Conservation (phyloP, 495 filamentous ascomycete species). For the Daldinia grandis region DNA sequence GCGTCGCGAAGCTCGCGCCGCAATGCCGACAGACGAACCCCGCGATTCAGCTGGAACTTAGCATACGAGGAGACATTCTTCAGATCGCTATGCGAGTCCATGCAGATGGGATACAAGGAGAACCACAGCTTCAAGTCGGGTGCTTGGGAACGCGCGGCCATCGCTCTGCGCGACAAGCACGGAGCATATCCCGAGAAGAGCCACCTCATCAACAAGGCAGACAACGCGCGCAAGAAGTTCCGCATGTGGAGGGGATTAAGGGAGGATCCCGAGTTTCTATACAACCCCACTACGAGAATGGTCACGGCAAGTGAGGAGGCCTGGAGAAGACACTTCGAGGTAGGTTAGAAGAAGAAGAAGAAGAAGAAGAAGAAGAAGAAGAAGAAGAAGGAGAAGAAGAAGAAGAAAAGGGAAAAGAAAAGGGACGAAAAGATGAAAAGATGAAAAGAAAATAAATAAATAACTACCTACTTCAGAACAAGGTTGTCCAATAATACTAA, state of each 20-base stretch:
- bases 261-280: slow-evolving; percentile 59
- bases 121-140: slow-evolving; percentile 62
- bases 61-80: slow-evolving; percentile 61
- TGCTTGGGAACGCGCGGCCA: slow-evolving; percentile 60
- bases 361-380: too few relatives aligned
- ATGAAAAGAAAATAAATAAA: not conserved
- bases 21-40: slow-evolving; percentile 54
- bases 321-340: slow-evolving; percentile 58
- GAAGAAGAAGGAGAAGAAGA: too few relatives aligned
- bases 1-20: slow-evolving; percentile 41
- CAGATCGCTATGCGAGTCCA: slow-evolving; percentile 59
- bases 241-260: slow-evolving; percentile 61
- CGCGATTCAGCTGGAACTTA: slow-evolving; percentile 61
- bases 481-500: not conserved
- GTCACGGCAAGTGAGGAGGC: slow-evolving; percentile 59
- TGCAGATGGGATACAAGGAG: slow-evolving; percentile 56
- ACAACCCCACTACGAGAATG: slow-evolving; percentile 53
- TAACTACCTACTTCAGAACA: too few relatives aligned
- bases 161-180: slow-evolving; percentile 56
- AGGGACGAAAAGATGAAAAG: too few relatives aligned
- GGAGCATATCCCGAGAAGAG: slow-evolving; percentile 58
- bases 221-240: slow-evolving; percentile 64
- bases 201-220: slow-evolving; percentile 63
- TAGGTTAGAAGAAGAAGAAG: too few relatives aligned
- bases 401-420: too few relatives aligned